Conservation (phyloP, 495 filamentous ascomycete genomes). For the Parmelia sp. region DNA sequence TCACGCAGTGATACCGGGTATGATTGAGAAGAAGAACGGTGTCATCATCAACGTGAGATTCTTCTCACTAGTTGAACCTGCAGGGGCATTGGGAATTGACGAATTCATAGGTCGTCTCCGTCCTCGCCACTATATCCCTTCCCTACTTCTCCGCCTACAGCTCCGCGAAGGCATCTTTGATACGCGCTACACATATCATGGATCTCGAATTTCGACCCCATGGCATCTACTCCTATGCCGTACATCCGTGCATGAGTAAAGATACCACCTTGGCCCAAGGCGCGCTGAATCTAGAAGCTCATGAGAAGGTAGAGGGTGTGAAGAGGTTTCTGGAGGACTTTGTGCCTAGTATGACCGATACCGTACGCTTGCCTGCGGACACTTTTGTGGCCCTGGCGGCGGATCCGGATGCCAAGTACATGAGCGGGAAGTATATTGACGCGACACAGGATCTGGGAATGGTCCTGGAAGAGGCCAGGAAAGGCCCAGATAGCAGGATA, state of each 20-base stretch:
- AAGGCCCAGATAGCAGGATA: conserved; percentile 21
- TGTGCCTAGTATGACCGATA: conserved; percentile 21
- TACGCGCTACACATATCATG: conserved; percentile 27
- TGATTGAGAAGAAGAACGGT: conserved; percentile 23
- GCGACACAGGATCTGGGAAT: conserved; percentile 28
- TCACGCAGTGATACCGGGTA: conserved; percentile 26
- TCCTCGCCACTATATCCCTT: conserved; percentile 14
- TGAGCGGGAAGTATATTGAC: conserved; percentile 30
- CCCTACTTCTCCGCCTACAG: conserved; percentile 28
- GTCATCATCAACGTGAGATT: conserved; percentile 26
- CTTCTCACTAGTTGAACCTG: background rate
- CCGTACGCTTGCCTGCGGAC: conserved; percentile 22
- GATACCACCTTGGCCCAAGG: conserved; percentile 24
- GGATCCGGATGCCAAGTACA: conserved; percentile 21
- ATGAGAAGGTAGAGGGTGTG: conserved; percentile 17
- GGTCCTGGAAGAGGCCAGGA: conserved; percentile 24
- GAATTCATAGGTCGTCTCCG: conserved; percentile 17
- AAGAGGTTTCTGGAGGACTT: conserved; percentile 20
- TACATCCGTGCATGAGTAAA: conserved; percentile 28
- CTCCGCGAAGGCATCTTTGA: conserved; percentile 25
- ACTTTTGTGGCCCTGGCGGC: conserved; percentile 27
- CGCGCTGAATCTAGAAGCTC: conserved; percentile 17
- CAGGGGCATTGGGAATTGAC: background rate
- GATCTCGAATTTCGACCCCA: conserved; percentile 25
- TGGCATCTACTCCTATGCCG: conserved; percentile 28